Percentiles rank a stretch among this genome's conserved stretches.
Evolutionary conservation across 345 rosid species (phyloP).

Genomic region (Physaria fendleri): DNA sequence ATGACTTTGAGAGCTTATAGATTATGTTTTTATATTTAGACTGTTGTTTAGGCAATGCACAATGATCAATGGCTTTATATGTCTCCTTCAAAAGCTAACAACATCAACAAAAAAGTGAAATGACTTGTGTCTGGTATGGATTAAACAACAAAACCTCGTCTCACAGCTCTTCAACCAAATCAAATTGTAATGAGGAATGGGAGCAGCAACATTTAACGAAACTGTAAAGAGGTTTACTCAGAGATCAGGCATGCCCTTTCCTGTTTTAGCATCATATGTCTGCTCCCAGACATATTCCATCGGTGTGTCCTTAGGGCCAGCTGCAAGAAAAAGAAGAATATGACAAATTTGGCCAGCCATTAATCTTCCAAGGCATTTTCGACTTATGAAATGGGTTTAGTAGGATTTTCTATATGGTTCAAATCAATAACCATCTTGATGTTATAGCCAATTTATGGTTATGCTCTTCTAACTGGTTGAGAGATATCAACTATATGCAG

Average conservation of each 20-base stretch:
- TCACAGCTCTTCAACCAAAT: constrained; percentile 6
- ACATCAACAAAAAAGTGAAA: not conserved
- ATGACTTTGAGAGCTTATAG: too few species aligned
- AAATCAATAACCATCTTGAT: too few species aligned
- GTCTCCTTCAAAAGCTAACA: not conserved
- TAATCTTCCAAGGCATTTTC: too few species aligned
- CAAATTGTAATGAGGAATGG: not conserved
- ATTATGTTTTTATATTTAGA: too few species aligned
- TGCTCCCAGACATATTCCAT: constrained; percentile 68
- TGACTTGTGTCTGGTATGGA: not conserved
- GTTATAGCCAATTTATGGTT: too few species aligned
- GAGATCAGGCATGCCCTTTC: constrained; percentile 96
- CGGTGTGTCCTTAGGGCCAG: constrained; percentile 90
- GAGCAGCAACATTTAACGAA: not conserved
- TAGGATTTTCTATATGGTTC: too few species aligned
- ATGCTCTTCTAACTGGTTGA: too few species aligned
- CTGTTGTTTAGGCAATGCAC: too few species aligned
- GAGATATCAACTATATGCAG: too few species aligned
- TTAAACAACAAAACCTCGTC: constrained; percentile 7
- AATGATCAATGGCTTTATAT: constrained; percentile 8
- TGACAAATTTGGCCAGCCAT: too few species aligned
- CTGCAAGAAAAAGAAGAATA: constrained; percentile 43
- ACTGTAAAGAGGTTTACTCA: constrained; percentile 24
- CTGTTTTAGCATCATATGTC: constrained; percentile 77
- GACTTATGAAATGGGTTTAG: too few species aligned